phyloP scores from a whole-genome alignment of 768 basidiomycete genomes.

The Tricholoma flavovirens region DNA sequence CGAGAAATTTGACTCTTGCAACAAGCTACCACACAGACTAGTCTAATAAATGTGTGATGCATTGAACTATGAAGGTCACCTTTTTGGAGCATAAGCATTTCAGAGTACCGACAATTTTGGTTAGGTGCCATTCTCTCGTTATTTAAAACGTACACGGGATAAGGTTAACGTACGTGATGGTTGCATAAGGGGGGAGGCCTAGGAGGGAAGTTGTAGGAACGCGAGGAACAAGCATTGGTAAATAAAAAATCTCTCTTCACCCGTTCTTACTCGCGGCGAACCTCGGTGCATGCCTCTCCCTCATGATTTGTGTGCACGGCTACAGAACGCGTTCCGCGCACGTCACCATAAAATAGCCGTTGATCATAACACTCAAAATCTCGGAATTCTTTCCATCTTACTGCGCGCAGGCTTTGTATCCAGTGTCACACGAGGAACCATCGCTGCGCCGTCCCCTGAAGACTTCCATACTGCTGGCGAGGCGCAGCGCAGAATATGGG shows the following conservation, averaged over 20 bases:
- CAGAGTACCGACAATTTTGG: too few relatives aligned
- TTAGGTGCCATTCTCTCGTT: too few relatives aligned
- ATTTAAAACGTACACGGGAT: too few relatives aligned
- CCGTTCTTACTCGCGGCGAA: neutral
- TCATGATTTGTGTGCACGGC: slow-evolving; percentile 80
- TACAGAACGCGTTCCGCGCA: slow-evolving; percentile 90
- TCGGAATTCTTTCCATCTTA: slow-evolving; percentile 89
- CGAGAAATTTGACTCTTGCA: too few relatives aligned
- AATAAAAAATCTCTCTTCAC: neutral
- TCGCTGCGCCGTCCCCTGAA: slow-evolving; percentile 54
- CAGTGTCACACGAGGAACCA: slow-evolving; percentile 74
- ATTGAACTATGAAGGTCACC: too few relatives aligned
- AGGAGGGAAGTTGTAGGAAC: too few relatives aligned
- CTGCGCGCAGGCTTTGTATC: slow-evolving; percentile 87
- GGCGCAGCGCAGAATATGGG: slow-evolving; percentile 82
- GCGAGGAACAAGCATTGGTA: neutral
- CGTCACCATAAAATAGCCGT: slow-evolving; percentile 75
- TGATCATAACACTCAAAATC: slow-evolving; percentile 81
- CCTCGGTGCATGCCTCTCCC: slow-evolving; percentile 47
- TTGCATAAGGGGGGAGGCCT: too few relatives aligned
- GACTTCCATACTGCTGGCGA: slow-evolving; percentile 56
- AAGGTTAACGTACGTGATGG: too few relatives aligned
- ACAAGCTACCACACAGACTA: too few relatives aligned
- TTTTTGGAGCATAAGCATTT: too few relatives aligned
- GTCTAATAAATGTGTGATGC: too few relatives aligned